Conservation (phyloP, 257 asterid species). For the Striga asiatica region DNA sequence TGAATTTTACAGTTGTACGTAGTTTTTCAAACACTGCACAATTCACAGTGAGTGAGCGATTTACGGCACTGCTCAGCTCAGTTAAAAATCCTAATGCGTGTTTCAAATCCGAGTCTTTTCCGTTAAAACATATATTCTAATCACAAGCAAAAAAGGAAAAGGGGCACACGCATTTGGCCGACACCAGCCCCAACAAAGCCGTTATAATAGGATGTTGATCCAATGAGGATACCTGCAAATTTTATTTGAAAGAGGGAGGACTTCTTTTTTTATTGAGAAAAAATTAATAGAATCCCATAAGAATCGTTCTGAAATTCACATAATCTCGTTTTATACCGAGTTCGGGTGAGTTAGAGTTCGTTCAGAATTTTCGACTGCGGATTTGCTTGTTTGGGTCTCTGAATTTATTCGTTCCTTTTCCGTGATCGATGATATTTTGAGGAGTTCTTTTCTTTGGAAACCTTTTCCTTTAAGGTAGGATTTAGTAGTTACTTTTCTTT, state of each 20-base stretch:
- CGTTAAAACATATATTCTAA: too few relatives aligned
- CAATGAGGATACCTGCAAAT: too few relatives aligned
- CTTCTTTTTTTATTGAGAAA: not conserved
- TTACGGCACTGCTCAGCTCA: constrained; percentile 7
- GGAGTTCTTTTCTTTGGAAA: too few relatives aligned
- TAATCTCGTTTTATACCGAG: constrained; percentile 1
- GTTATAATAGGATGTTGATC: constrained; percentile 23
- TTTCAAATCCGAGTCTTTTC: constrained; percentile 15
- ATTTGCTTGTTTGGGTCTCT: constrained; percentile 18
- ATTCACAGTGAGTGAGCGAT: not conserved
- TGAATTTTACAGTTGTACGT: not conserved
- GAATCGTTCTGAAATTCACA: not conserved
- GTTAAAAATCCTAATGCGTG: not conserved
- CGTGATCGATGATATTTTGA: too few relatives aligned
- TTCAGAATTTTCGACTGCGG: not conserved
- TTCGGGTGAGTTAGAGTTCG: constrained; percentile 19
- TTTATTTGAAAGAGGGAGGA: not conserved
- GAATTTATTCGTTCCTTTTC: constrained; percentile 6
- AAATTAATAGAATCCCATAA: not conserved
- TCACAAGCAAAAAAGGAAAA: too few relatives aligned
- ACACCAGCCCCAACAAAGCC: constrained; percentile 39
- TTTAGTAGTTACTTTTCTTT: too few relatives aligned
- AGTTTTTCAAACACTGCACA: not conserved
- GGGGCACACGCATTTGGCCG: constrained; percentile 17
- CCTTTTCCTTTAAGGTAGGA: too few relatives aligned